phyloP scores from a whole-genome alignment of 2,329 filamentous ascomycete genomes.

The Setomelanomma holmii region DNA sequence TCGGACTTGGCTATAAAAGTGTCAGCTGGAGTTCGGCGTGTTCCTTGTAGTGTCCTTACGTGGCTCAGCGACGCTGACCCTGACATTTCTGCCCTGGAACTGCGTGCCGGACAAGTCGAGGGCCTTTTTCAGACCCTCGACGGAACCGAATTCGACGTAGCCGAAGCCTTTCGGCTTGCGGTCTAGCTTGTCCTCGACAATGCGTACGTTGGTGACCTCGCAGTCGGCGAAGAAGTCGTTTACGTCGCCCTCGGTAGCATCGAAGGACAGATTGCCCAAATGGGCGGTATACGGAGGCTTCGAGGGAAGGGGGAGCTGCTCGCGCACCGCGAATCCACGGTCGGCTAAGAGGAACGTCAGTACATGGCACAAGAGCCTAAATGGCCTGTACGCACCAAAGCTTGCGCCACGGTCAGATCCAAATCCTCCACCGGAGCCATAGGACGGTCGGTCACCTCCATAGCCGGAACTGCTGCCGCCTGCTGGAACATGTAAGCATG shows the following conservation, averaged over 20 bases:
- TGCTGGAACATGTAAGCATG: slow-evolving; percentile 43
- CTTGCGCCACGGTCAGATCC: slow-evolving; percentile 47
- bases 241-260: slow-evolving; percentile 83
- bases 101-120: slow-evolving; percentile 80
- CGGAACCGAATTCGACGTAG: slow-evolving; percentile 89
- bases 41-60: slow-evolving; percentile 67
- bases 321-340: slow-evolving; percentile 59
- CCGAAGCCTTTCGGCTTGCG: slow-evolving; percentile 97
- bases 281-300: slow-evolving; percentile 96
- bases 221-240: slow-evolving; percentile 85
- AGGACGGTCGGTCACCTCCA: slow-evolving; percentile 58
- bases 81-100: slow-evolving; percentile 88
- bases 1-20: slow-evolving; percentile 74
- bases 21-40: slow-evolving; percentile 19
- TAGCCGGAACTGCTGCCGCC: slow-evolving; percentile 52
- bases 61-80: slow-evolving; percentile 95
- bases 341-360: slow-evolving; percentile 25
- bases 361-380: slow-evolving; percentile 18
- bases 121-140: slow-evolving; percentile 91
- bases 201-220: slow-evolving; percentile 86
- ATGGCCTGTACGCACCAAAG: slow-evolving; percentile 41
- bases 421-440: slow-evolving; percentile 51
- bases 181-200: slow-evolving; percentile 95
- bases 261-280: slow-evolving; percentile 95
- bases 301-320: slow-evolving; percentile 83